Evolutionary conservation across 371 early-diverging fungal genomes (phyloP).

Genomic region (Rhizopus sp.): DNA sequence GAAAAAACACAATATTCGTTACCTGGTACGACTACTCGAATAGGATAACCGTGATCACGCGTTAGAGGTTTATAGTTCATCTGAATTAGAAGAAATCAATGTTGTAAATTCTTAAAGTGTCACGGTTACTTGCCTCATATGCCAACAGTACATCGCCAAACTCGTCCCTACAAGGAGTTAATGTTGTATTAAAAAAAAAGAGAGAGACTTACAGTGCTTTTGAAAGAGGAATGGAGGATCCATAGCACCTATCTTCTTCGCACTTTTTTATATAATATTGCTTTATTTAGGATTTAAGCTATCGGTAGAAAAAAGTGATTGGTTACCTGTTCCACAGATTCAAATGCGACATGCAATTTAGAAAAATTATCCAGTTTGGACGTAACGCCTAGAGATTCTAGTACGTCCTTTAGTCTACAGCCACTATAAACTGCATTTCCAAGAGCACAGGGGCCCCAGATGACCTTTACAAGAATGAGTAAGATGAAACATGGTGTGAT

Average conservation of each 20-base stretch:
- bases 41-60: constrained; percentile 81
- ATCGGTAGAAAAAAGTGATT: background rate
- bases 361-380: constrained; percentile 34
- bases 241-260: constrained; percentile 73
- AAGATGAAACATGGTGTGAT: background rate
- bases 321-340: constrained; percentile 67
- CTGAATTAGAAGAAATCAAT: constrained; percentile 27
- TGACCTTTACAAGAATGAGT: constrained; percentile 33
- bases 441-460: constrained; percentile 83
- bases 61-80: constrained; percentile 83
- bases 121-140: constrained; percentile 48
- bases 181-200: background rate
- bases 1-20: background rate
- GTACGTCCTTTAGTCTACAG: constrained; percentile 71
- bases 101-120: background rate
- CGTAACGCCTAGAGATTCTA: constrained; percentile 55
- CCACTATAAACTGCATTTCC: constrained; percentile 82
- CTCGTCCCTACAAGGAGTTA: constrained; percentile 53
- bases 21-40: constrained; percentile 87
- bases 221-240: constrained; percentile 78
- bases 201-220: constrained; percentile 75
- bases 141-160: constrained; percentile 83
- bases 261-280: constrained; percentile 25
- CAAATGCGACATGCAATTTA: constrained; percentile 72
- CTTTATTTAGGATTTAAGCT: background rate